Evolutionary conservation across 441 rosid genomes (phyloP), one percentile per base, ranked within the genome.

Genomic region (Kokia cookei): DNA sequence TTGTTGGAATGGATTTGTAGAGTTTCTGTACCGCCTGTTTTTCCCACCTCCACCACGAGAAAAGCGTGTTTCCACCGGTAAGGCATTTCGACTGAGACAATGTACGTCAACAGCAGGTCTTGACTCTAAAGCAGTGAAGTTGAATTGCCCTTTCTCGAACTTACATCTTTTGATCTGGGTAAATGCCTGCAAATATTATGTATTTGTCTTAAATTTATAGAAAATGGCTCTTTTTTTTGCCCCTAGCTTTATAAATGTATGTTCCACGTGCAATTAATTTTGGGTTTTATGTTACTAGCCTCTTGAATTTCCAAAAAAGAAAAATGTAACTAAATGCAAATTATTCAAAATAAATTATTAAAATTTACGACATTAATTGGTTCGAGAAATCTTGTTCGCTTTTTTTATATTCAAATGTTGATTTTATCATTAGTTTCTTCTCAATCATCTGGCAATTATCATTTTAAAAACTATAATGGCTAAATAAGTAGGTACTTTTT

Each of bases 1-100:
- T 72, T 75, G 26, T 42, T 40, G 57, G 40, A 35, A 62, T 76
- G 81, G 81, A 80, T 75, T 61, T 82, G 75, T 73, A 65, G 69
- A 74, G 64, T 60, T 73, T 57, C 64, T 27, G 40, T 59, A 29
- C 40, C 26, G 7, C 35, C 7, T 27, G 8, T 13, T 13, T 59
- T 13, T 27, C n/a, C 29, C 60, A 26, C 7, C 13, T n/a, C 62
- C 32, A 10, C 35, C 62, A 75, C 72, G 40, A 72, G 32, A 74
- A 77, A 60, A 27, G 58, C 12, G 65, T 57, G 75, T 57, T 62
- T 29, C 40, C 37, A 27, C 54, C 40, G 37, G 64, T 27, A 57
- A 24, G 26, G 32, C 61, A 24, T 57, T 57, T 57, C 13, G 14
- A 24, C 32, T 55, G 60, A 55, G 60, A 22, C 26, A 55, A 55